phyloP scores from a whole-genome alignment of 2,329 filamentous ascomycete genomes.

The Diplodia corticola region DNA sequence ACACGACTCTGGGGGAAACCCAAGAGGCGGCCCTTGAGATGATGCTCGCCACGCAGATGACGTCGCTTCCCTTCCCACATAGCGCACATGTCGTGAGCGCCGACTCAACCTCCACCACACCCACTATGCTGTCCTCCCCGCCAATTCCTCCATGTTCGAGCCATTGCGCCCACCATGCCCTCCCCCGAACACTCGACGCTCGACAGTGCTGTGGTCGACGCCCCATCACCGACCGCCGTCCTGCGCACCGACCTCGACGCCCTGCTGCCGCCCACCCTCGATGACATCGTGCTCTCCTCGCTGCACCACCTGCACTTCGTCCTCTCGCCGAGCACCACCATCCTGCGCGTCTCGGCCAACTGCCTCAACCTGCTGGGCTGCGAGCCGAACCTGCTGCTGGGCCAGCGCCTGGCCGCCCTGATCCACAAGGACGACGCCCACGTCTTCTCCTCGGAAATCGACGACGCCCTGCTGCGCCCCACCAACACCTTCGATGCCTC shows the following conservation, averaged over 20 bases:
- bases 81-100: neutral
- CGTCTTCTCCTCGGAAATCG: neutral
- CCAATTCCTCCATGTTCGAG: neutral
- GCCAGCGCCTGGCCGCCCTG: constrained; percentile 2
- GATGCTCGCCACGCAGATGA: constrained; percentile 5
- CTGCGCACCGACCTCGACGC: neutral
- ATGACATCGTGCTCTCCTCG: constrained; percentile 9
- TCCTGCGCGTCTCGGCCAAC: constrained; percentile 15
- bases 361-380: constrained; percentile 10
- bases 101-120: neutral
- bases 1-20: neutral
- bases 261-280: neutral
- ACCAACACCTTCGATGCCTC: neutral
- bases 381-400: constrained; percentile 11
- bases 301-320: constrained; percentile 7
- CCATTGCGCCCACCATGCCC: constrained; percentile 8
- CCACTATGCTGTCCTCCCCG: neutral
- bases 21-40: neutral
- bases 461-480: neutral
- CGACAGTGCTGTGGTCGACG: neutral
- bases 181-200: neutral
- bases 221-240: neutral
- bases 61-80: neutral
- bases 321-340: constrained; percentile 11
- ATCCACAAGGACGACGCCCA: constrained; percentile 1